phyloP scores from a whole-genome alignment of 176 grass and related monocot genomes.

The Oryza australiensis region DNA sequence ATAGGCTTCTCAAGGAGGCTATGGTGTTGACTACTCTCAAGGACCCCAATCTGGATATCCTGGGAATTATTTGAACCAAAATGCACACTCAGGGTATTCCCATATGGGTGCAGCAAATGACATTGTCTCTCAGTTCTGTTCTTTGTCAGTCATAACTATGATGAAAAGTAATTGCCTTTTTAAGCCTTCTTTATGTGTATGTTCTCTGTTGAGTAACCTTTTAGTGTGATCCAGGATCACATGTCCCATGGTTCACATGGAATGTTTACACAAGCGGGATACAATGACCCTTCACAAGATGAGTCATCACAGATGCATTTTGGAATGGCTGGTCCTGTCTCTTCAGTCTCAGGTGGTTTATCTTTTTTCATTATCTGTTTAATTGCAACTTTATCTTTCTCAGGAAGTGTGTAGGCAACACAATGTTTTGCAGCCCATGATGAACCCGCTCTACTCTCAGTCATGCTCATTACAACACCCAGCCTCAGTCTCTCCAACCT shows the following conservation, averaged over 20 bases:
- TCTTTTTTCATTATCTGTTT: background rate
- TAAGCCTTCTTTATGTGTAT: slow-evolving; percentile 4
- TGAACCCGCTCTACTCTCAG: slow-evolving; percentile 90
- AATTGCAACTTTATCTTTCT: slow-evolving; percentile 1
- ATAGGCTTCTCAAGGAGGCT: slow-evolving; percentile 92
- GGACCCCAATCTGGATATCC: slow-evolving; percentile 76
- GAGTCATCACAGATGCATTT: slow-evolving; percentile 91
- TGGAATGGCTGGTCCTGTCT: slow-evolving; percentile 57
- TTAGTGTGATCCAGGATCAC: slow-evolving; percentile 71
- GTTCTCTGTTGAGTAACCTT: slow-evolving; percentile 12
- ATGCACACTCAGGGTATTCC: slow-evolving; percentile 80
- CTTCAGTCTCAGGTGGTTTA: slow-evolving; percentile 90
- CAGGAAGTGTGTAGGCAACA: slow-evolving; percentile 1
- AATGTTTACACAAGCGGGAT: slow-evolving; percentile 89
- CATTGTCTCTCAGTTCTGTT: slow-evolving; percentile 77
- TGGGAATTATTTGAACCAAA: slow-evolving; percentile 94
- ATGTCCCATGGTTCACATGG: slow-evolving; percentile 90
- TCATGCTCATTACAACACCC: slow-evolving; percentile 84
- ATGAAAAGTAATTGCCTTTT: background rate
- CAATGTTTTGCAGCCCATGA: slow-evolving; percentile 65
- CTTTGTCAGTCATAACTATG: background rate
- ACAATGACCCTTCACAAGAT: slow-evolving; percentile 87
- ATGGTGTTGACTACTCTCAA: slow-evolving; percentile 95
- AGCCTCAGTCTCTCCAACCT: slow-evolving; percentile 83
- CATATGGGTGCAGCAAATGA: slow-evolving; percentile 79